Base-by-base conservation (phyloP, 2,329 filamentous ascomycete species). In the Drechslerella coelobrocha region DNA sequence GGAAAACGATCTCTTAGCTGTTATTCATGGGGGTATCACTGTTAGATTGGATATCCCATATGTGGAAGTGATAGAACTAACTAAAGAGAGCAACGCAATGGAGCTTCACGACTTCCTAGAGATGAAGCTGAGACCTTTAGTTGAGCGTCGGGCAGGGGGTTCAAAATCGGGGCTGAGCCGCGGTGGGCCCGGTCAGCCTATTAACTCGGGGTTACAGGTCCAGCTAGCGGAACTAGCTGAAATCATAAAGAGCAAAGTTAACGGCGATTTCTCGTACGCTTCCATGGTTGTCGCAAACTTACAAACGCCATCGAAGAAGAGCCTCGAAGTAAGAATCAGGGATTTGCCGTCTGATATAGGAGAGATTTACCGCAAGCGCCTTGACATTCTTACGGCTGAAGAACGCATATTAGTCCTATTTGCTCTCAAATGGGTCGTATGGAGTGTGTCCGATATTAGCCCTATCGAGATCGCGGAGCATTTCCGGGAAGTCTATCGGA, bases 191-290 rank as follows among this genome's bases (percentile, higher is more conserved):
- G 7, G 48, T 31, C 27, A 51, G 27, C 12, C 31, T 24, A 21
- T 53, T n/a, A 12, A 6, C 9, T 45, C 24, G 3, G 27, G 34
- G 14, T n/a, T 21, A 2, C 39, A 48, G 14, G 37, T 41, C 10
- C 41, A 41, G 27, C 41, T 39, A 1, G 27, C 14, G 14, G 50
- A 31, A 14, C 21, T 63, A n/a, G 60, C 60, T n/a, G 14, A 29
- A 7, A 24, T 37, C 6, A 51, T 63, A 17, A 19, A 34, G n/a
- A 34, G 34, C 24, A 63, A 39, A 34, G 60, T 63, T 8, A 55
- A 63, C 24, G 60, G 60, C 19, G 60, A 63, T 39, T 63, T 63
- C 23, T 48, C 60, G 9, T 63, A 63, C 31, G 60, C 60, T 8
- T 17, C 5, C 23, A 55, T 63, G 52, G 39, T 63, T 23, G 34